phyloP scores from a whole-genome alignment of 2,329 filamentous ascomycete genomes.

The Ramichloridium luteum region DNA sequence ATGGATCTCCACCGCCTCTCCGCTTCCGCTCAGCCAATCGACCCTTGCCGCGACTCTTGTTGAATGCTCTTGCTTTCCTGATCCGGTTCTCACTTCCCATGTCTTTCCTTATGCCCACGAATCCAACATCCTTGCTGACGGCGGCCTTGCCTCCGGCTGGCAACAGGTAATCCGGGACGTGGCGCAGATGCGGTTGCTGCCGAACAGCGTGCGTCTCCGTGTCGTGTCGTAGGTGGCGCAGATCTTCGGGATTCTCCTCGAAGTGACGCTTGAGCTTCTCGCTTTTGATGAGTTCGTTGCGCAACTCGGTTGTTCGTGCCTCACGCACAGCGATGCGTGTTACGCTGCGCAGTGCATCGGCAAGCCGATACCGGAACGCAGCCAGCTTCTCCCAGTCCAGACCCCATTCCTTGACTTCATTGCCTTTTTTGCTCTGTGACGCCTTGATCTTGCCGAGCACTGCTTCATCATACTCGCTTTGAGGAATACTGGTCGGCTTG shows the following conservation, averaged over 20 bases:
- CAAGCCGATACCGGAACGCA: slow-evolving; percentile 88
- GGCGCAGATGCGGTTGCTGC: slow-evolving; percentile 79
- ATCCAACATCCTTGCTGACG: slow-evolving; percentile 55
- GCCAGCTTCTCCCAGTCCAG: slow-evolving; percentile 94
- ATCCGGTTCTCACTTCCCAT: slow-evolving; percentile 36
- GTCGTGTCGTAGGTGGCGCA: slow-evolving; percentile 81
- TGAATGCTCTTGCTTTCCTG: slow-evolving; percentile 31
- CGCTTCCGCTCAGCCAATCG: slow-evolving; percentile 42
- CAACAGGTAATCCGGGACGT: slow-evolving; percentile 87
- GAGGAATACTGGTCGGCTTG: slow-evolving; percentile 66
- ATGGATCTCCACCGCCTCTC: slow-evolving; percentile 58
- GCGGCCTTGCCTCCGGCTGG: slow-evolving; percentile 61
- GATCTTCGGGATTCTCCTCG: slow-evolving; percentile 86
- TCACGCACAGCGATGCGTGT: slow-evolving; percentile 83
- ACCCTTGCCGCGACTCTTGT: slow-evolving; percentile 36
- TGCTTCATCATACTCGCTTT: slow-evolving; percentile 72
- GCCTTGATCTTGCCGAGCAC: slow-evolving; percentile 67
- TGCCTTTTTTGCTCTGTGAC: slow-evolving; percentile 64
- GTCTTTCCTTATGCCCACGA: slow-evolving; percentile 52
- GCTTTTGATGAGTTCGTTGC: slow-evolving; percentile 80
- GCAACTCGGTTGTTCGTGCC: slow-evolving; percentile 74
- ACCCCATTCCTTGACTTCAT: slow-evolving; percentile 77
- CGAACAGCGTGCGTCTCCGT: slow-evolving; percentile 71
- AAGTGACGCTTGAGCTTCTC: slow-evolving; percentile 93
- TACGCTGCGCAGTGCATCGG: slow-evolving; percentile 79